Evolutionary conservation across 2,329 filamentous ascomycete genomes (phyloP).

Genomic region (Geosmithia morbida): DNA sequence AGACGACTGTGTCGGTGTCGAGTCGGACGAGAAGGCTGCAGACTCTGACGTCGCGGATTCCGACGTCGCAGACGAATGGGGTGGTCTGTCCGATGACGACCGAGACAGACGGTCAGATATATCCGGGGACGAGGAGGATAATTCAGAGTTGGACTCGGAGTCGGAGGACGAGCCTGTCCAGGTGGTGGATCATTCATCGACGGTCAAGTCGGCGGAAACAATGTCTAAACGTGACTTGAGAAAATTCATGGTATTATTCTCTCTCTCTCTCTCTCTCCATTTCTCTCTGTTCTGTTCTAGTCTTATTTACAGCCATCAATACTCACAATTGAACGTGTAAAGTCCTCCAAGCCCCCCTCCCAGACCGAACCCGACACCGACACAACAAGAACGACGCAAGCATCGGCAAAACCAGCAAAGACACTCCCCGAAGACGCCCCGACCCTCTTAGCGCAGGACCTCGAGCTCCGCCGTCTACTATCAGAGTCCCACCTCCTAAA

Average conservation of each 20-base stretch:
- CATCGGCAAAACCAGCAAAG: slow-evolving; percentile 11
- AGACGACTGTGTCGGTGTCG: slow-evolving; percentile 3
- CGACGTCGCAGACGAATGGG: slow-evolving; percentile 9
- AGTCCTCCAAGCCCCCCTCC: slow-evolving; percentile 18
- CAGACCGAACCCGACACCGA: slow-evolving; percentile 60
- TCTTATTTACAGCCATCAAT: slow-evolving; percentile 5
- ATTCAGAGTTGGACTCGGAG: background rate
- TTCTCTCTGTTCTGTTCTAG: background rate
- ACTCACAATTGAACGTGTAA: too few species aligned
- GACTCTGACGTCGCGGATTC: slow-evolving; percentile 1
- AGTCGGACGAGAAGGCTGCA: slow-evolving; percentile 2
- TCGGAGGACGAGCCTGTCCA: slow-evolving; percentile 23
- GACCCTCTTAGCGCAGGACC: slow-evolving; percentile 75
- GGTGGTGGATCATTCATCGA: slow-evolving; percentile 44
- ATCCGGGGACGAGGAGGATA: slow-evolving; percentile 4
- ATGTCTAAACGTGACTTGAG: background rate
- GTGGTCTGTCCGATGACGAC: slow-evolving; percentile 12
- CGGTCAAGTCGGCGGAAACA: background rate
- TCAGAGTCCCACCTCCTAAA: slow-evolving; percentile 77
- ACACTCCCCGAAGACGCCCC: slow-evolving; percentile 39
- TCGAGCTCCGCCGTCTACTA: slow-evolving; percentile 80
- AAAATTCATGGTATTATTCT: background rate
- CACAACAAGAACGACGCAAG: slow-evolving; percentile 8
- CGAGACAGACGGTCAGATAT: slow-evolving; percentile 9
- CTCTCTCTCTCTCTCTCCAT: background rate